Evolutionary conservation across 495 filamentous ascomycete genomes (phyloP), one percentile per base, ranked within the genome.

Genomic region (Penicillium verhagenii): DNA sequence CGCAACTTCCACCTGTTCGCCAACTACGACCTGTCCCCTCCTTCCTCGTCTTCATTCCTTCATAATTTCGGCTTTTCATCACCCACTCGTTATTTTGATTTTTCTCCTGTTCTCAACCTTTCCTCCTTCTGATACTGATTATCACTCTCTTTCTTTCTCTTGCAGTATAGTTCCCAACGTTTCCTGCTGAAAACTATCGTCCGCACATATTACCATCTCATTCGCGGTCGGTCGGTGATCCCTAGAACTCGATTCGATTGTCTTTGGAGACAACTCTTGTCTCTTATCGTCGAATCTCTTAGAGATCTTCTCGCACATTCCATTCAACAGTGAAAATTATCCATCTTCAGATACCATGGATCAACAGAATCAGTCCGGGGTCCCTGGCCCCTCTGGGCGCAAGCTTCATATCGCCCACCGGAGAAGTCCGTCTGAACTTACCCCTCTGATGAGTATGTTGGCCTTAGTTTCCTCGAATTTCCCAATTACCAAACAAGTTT

Each of bases 361-460:
- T 75, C 90, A 91, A 74, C 84, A 89, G 71, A 84, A 85, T 64
- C 87, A 87, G 59, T 74, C 84, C 63, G 88, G 86, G 66, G 85
- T 88, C 47, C 84, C 86, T 70, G 92, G 91, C 57, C 90, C 93
- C 56, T 75, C 86, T 54, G 92, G 92, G 61, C 92, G 94, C 66
- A 88, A 92, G 71, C 84, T 97, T 61, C 93, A 97, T 76, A 97
- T 98, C 70, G 94, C 95, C 65, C 94, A 98, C 75, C 86, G 94
- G 67, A 84, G 94, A 72, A 97, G 92, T 75, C 94, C 94, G 44
- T 97, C 95, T 57, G 95, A 97, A 81, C 79, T 98, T 66, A 98
- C 94, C 43, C 95, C 95, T 55, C 78, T 98, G 72, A 96, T 97
- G 90, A 96, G 95, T 92, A 92, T 81, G 92, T 52, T 19, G 28